phyloP scores from a whole-genome alignment of 192 early-diverging fungal genomes.

The Umbelopsis vinacea region DNA sequence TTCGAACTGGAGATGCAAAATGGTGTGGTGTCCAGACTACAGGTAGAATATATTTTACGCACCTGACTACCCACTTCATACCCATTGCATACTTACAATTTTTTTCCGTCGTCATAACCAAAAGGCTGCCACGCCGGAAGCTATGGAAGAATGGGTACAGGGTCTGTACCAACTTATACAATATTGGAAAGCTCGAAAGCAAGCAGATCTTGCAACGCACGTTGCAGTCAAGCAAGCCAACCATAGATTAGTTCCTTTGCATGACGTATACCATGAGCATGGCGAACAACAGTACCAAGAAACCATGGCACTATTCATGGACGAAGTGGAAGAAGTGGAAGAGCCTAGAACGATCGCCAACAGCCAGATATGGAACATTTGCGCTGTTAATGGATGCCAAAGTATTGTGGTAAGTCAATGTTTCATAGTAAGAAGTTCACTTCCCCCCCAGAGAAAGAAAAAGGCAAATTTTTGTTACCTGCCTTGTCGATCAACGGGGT shows the following conservation, averaged over 20 bases:
- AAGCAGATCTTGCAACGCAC: conserved; percentile 24
- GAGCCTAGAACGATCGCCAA: conserved; percentile 17
- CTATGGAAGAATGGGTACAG: conserved; percentile 36
- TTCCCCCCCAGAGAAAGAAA: neutral
- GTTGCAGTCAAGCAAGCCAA: conserved; percentile 27
- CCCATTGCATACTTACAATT: neutral
- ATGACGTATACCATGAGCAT: neutral
- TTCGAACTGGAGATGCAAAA: conserved; percentile 37
- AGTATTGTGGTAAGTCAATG: conserved; percentile 32
- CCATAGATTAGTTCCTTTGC: neutral
- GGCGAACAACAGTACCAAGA: neutral
- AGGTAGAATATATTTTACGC: neutral
- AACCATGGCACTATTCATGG: conserved; percentile 1
- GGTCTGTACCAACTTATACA: conserved; percentile 22
- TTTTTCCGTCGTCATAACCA: neutral
- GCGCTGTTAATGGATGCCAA: conserved; percentile 32
- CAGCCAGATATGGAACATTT: conserved; percentile 35
- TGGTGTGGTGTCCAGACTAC: conserved; percentile 30
- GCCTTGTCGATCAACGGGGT: conserved; percentile 11
- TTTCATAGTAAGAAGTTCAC: neutral
- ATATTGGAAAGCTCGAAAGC: conserved; percentile 32
- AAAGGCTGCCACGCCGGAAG: conserved; percentile 23
- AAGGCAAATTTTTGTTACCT: neutral
- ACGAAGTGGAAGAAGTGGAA: conserved; percentile 21
- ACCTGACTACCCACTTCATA: neutral